Evolutionary conservation across 2,329 filamentous ascomycete species (phyloP).

Genomic region (Botrytis aclada): DNA sequence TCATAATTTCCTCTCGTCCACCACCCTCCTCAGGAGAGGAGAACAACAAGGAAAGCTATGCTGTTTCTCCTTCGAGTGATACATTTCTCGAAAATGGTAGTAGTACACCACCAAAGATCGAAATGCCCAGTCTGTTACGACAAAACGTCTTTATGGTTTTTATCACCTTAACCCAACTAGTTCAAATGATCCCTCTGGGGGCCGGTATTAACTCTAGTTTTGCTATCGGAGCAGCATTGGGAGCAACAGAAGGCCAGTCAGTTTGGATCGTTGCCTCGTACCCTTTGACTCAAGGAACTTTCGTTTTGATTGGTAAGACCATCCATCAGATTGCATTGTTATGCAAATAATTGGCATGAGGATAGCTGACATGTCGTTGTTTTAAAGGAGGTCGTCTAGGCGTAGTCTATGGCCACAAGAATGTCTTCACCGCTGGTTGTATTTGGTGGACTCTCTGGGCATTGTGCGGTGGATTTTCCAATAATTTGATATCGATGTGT

Average conservation of each 20-base stretch:
- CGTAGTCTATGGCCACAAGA: slow-evolving; percentile 20
- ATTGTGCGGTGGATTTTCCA: slow-evolving; percentile 41
- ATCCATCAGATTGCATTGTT: not conserved
- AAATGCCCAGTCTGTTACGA: slow-evolving; percentile 2
- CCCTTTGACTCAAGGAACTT: slow-evolving; percentile 21
- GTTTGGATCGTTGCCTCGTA: slow-evolving; percentile 18
- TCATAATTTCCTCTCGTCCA: not conserved
- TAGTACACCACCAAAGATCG: not conserved
- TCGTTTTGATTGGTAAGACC: slow-evolving; percentile 15
- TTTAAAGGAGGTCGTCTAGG: slow-evolving; percentile 17
- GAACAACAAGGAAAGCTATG: not conserved
- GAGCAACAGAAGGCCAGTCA: slow-evolving; percentile 1
- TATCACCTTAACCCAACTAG: slow-evolving; percentile 14
- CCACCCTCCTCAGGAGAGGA: not conserved
- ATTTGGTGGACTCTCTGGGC: slow-evolving; percentile 19
- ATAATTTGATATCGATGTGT: slow-evolving; percentile 43
- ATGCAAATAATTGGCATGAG: not conserved
- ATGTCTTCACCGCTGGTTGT: slow-evolving; percentile 14
- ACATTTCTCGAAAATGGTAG: not conserved
- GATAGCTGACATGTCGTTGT: slow-evolving; percentile 3
- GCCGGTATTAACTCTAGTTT: slow-evolving; percentile 16
- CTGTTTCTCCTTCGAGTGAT: not conserved
- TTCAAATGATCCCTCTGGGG: slow-evolving; percentile 18
- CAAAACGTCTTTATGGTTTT: slow-evolving; percentile 15
- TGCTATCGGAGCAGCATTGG: slow-evolving; percentile 10